Evolutionary conservation across 1,139 yeast genomes (phyloP), one percentile per base, ranked within the genome.

Genomic region (Zygosaccharomyces sapae): DNA sequence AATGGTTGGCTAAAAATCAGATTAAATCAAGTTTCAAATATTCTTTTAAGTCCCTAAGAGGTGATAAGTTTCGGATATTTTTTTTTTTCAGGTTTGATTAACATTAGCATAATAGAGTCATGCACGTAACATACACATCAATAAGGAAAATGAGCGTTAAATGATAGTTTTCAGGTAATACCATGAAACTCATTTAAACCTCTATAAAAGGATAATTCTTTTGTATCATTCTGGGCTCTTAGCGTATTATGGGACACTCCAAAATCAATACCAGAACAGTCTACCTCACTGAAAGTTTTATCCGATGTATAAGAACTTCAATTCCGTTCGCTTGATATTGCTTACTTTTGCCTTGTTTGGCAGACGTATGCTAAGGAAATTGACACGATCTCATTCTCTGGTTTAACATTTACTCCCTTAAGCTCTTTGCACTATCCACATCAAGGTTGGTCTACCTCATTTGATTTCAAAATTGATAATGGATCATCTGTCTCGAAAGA

Each of bases 391-490:
- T 36, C 48, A 5, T 58, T 56, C 43, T 56, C 59, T 1, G 52
- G 54, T 8, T 47, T 63, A 34, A 48, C 55, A 2, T 38, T 64
- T 19, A 41, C 53, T 30, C 56, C 63, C 24, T 52, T 54, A 16
- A 49, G 55, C 7, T 55, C 55, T 4, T 44, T 46, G 4, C 46
- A 46, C 24, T 49, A 48, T 29, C 72, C 72, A 9, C 55, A 58
- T 22, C 52, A 56, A 40, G 65, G 66, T 29, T 69, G 71, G 71
- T 51, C 54, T 9, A 65, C 66, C 9, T 49, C 57, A 1, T 53
- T 69, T 19, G 62, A 56, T n/a, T 69, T 58, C 48, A 38, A 43
- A n/a, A 53, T 67, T 24, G 48, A 52, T 2, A 24, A 30, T 20
- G 13, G 18, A 5, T 56, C 57, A 5, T 25, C 46, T 2, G 49